Evolutionary conservation across 176 grass and related monocot species (phyloP), one percentile per base, ranked within the genome.

Genomic region (Juncus inflexus): DNA sequence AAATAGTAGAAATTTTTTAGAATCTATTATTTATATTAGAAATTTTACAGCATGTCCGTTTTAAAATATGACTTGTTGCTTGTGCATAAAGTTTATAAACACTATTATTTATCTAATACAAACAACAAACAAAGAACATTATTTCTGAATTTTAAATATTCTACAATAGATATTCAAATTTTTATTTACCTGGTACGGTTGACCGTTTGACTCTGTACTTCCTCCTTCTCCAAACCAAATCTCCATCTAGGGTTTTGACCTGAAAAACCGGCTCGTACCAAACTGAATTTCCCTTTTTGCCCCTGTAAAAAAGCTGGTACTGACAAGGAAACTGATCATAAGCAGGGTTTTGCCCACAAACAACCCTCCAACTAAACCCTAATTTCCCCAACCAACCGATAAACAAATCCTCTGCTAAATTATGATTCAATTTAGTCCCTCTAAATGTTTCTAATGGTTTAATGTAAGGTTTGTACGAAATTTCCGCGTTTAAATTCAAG

Each of bases 251-350:
- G 55, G 84, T 91, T 74, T 74, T 84, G 12, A 96, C 92, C 74
- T 91, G 84, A 83, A 96, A 96, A 53, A 96, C 77, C 0, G 92
- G 87, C 55, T 96, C 87, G 50, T 96, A 91, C 84, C 92, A 91
- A 90, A 96, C 83, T 40, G 92, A 86, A n/a, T 87, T 84, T 83
- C 77, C 83, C 15, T 87, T 84, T 66, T 86, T 96, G 8, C 92
- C 92, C 70, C 87, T 88, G 59, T 91, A 96, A 66, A 91, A 96
- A 69, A 91, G 50, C 69, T 96, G 92, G 55, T 86, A 96, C 55
- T 91, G 87, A 74, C 92, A 91, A 5, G 92, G 87, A 37, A 96
- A 96, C 65, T 96, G 92, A 50, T 96, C 92, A 67, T 91, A 96
- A 35, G 92, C 92, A 52, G 92, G 87, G 79, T 97, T 97, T 77